These are phyloP conservation scores for Cunninghamia lanceolata DNA, from an alignment of 75 land plant genomes.

Conservation along the genomic window DNA sequence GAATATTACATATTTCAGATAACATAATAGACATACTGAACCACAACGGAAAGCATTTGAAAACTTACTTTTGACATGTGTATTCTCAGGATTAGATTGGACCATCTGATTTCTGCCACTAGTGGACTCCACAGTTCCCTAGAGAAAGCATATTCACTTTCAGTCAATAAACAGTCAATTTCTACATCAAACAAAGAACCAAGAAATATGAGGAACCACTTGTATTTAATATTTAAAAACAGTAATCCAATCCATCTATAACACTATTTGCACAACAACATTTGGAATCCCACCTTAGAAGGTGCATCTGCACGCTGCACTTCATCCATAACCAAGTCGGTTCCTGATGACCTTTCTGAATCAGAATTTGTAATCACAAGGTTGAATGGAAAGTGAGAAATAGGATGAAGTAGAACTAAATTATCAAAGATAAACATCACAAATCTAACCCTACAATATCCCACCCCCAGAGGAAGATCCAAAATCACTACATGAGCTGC, in stretches of 20 bases:
- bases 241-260: neutral
- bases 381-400: too few species aligned
- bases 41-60: neutral
- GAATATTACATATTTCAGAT: conserved; percentile 9
- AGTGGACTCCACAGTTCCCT: conserved; percentile 34
- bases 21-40: neutral
- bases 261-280: conserved; percentile 6
- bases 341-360: conserved; percentile 30
- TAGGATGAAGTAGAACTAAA: too few species aligned
- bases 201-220: neutral
- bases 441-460: too few species aligned
- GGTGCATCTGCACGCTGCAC: conserved; percentile 23
- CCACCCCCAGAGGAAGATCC: too few species aligned
- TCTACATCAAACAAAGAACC: neutral
- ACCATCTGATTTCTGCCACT: conserved; percentile 22
- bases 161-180: conserved; percentile 10
- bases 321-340: conserved; percentile 42
- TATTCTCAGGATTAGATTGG: conserved; percentile 35
- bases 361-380: conserved; percentile 22
- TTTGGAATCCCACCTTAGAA: conserved; percentile 24
- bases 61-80: conserved; percentile 37
- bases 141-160: conserved; percentile 32
- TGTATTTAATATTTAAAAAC: neutral
- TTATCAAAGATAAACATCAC: too few species aligned
- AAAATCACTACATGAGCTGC: too few species aligned